These are phyloP conservation scores for Candida vaughaniae DNA, from an alignment of 805 yeast species.

Conservation along the genomic window DNA sequence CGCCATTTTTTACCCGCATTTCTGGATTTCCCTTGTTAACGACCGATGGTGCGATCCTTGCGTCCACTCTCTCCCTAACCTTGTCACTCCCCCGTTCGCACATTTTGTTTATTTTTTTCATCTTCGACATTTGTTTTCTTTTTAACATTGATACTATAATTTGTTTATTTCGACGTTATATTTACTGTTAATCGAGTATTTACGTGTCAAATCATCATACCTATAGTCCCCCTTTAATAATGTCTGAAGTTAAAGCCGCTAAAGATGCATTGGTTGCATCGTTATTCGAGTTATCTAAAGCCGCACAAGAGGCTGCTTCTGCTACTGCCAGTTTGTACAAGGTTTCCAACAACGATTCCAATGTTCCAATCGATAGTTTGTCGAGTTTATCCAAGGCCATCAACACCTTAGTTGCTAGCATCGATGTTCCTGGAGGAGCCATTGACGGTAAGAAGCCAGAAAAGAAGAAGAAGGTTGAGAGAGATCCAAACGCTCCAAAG, in stretches of 20 bases:
- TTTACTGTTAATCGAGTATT: too few species aligned
- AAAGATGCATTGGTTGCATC: constrained; percentile 57
- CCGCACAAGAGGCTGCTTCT: constrained; percentile 81
- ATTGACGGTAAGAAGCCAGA: constrained; percentile 31
- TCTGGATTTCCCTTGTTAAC: too few species aligned
- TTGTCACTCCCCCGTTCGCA: neutral
- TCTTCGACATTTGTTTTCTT: neutral
- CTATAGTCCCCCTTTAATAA: neutral
- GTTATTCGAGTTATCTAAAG: constrained; percentile 76
- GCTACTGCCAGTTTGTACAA: constrained; percentile 53
- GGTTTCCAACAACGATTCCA: constrained; percentile 5
- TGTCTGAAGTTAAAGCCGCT: constrained; percentile 15
- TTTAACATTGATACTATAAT: too few species aligned
- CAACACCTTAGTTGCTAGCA: constrained; percentile 19
- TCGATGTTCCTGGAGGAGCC: constrained; percentile 19
- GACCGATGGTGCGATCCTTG: neutral
- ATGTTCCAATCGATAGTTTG: constrained; percentile 17
- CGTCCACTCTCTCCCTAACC: neutral
- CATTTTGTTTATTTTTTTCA: too few species aligned
- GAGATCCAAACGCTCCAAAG: constrained; percentile 93
- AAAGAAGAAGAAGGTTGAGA: constrained; percentile 51
- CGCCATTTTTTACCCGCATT: constrained; percentile 1
- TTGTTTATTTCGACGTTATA: neutral
- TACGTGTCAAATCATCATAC: too few species aligned
- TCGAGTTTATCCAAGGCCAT: constrained; percentile 35